Conservation (phyloP, 1,284 basidiomycete species). For the Rugosomyces carneus region DNA sequence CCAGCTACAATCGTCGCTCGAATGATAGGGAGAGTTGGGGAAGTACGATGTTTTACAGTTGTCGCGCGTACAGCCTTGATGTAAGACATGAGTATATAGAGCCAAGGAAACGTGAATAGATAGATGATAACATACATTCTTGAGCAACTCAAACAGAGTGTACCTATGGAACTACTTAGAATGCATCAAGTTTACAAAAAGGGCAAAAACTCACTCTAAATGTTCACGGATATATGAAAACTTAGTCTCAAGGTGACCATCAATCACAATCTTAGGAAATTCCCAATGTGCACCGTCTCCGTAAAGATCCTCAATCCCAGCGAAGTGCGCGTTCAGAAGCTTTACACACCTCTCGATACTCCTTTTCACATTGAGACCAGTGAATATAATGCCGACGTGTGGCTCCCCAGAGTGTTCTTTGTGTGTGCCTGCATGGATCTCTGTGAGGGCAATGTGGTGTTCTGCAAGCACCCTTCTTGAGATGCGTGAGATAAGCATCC, state of each 20-base stretch:
- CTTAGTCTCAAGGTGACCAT: conserved; percentile 67
- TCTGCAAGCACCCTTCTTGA: conserved; percentile 85
- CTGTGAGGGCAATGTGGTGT: conserved; percentile 82
- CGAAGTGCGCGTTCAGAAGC: conserved; percentile 50
- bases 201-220: conserved; percentile 53
- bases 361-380: conserved; percentile 62
- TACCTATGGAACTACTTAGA: conserved; percentile 44
- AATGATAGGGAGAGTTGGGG: conserved; percentile 47
- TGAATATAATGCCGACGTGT: conserved; percentile 86
- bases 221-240: conserved; percentile 90
- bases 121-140: conserved; percentile 55
- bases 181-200: neutral
- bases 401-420: conserved; percentile 38
- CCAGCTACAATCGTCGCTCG: conserved; percentile 70
- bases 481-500: conserved; percentile 89
- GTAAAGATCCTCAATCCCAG: conserved; percentile 36
- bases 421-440: conserved; percentile 38
- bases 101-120: conserved; percentile 7
- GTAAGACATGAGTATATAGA: conserved; percentile 1
- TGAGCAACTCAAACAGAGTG: conserved; percentile 83
- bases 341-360: conserved; percentile 66
- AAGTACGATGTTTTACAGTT: conserved; percentile 39
- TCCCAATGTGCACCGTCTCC: conserved; percentile 22
- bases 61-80: conserved; percentile 67
- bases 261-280: conserved; percentile 67